These are phyloP conservation scores for Fistulinella prunicolor DNA, from an alignment of 768 basidiomycete species.

Conservation along the genomic window DNA sequence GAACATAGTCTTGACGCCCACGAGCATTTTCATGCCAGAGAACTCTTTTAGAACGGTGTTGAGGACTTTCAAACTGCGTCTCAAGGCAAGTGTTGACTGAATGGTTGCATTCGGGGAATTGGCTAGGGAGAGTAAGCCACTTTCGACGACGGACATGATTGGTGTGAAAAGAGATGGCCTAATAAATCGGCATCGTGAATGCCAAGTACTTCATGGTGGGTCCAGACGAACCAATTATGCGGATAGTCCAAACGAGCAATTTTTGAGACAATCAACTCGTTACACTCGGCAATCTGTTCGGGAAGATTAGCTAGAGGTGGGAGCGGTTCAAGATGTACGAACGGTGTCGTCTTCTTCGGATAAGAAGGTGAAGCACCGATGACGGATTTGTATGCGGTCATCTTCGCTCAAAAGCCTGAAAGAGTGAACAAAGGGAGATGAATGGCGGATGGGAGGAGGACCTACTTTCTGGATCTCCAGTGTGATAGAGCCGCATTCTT, in stretches of 20 bases:
- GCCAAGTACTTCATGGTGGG: background rate
- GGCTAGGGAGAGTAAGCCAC: constrained; percentile 50
- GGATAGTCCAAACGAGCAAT: constrained; percentile 80
- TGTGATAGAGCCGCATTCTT: constrained; percentile 74
- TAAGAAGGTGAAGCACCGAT: constrained; percentile 61
- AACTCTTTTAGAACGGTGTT: constrained; percentile 71
- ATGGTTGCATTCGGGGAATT: constrained; percentile 40
- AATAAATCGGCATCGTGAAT: background rate
- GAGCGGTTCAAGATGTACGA: constrained; percentile 37
- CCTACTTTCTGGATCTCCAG: constrained; percentile 79
- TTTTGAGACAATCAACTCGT: constrained; percentile 70
- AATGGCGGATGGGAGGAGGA: background rate
- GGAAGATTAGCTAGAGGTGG: constrained; percentile 3
- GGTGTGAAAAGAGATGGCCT: constrained; percentile 31
- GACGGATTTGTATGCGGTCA: constrained; percentile 62
- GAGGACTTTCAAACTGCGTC: constrained; percentile 60
- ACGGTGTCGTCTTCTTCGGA: constrained; percentile 72
- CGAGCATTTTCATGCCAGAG: constrained; percentile 63
- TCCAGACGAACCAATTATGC: constrained; percentile 53
- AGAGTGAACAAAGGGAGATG: constrained; percentile 11
- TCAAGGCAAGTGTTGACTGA: constrained; percentile 47
- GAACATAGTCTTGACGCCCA: constrained; percentile 64
- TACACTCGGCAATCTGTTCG: constrained; percentile 66
- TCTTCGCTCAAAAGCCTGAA: constrained; percentile 66
- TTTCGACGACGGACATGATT: constrained; percentile 54